Evolutionary conservation across 2,329 filamentous ascomycete species (phyloP).

Genomic region (Xylaria digitata): DNA sequence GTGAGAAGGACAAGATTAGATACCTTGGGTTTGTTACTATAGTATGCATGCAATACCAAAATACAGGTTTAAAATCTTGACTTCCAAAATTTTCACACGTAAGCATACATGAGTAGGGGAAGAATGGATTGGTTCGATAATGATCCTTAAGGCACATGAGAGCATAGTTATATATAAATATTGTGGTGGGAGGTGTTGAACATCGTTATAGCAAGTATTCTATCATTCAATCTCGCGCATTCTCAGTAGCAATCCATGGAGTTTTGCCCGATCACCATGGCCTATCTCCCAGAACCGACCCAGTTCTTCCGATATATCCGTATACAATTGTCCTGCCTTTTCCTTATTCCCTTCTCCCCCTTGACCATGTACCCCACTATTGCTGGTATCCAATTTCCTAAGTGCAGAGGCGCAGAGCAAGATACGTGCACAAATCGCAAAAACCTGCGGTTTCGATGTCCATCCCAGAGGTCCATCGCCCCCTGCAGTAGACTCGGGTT

Average conservation of each 20-base stretch:
- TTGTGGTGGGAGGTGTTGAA: not conserved
- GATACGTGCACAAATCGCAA: conserved; percentile 67
- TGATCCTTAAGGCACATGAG: no score
- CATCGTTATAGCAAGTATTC: not conserved
- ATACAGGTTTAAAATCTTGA: no score
- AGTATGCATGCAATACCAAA: no score
- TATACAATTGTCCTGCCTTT: conserved; percentile 15
- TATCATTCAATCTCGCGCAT: conserved; percentile 41
- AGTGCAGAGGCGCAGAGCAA: conserved; percentile 56
- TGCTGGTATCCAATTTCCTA: conserved; percentile 1
- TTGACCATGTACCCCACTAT: not conserved
- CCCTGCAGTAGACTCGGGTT: conserved; percentile 32
- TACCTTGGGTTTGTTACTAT: no score
- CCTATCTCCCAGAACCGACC: conserved; percentile 43
- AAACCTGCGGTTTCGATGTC: conserved; percentile 75
- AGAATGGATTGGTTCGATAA: no score
- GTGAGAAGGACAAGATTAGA: no score
- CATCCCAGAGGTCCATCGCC: conserved; percentile 77
- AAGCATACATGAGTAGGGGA: no score
- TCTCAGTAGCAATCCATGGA: conserved; percentile 46
- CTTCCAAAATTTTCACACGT: no score
- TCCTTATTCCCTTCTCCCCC: not conserved
- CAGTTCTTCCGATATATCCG: conserved; percentile 39
- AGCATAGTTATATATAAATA: no score
- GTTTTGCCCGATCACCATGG: conserved; percentile 18